A percentile compares a stretch with the other conserved stretches of the same genome.
These are phyloP conservation scores for Coemansia reversa DNA, from an alignment of 192 early-diverging fungal species.

Conservation along the genomic window DNA sequence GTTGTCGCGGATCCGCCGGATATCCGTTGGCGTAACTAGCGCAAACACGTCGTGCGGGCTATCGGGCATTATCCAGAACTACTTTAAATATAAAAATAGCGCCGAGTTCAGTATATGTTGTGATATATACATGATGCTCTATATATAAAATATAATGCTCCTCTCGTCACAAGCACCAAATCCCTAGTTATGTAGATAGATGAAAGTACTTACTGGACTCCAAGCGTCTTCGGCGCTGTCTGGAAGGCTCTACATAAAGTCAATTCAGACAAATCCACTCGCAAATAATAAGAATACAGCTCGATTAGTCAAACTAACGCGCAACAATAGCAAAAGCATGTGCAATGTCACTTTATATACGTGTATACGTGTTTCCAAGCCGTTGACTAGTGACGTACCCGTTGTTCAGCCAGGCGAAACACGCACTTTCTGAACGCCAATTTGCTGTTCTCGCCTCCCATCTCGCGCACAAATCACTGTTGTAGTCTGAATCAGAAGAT, in stretches of 20 bases:
- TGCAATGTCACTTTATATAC: conserved; percentile 22
- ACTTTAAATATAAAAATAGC: conserved; percentile 15
- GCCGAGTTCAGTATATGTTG: no score
- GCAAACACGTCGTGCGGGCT: conserved; percentile 77
- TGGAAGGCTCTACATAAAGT: conserved; percentile 35
- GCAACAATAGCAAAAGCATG: no score
- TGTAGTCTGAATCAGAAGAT: not conserved
- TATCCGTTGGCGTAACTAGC: conserved; percentile 79
- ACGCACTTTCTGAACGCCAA: conserved; percentile 85
- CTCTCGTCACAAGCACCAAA: no score
- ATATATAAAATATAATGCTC: no score
- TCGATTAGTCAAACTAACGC: no score
- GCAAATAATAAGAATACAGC: no score
- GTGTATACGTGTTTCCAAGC: conserved; percentile 11
- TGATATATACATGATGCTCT: no score
- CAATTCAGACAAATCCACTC: not conserved
- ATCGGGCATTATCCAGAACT: conserved; percentile 71
- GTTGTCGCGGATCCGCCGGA: conserved; percentile 71
- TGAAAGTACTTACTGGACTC: conserved; percentile 43
- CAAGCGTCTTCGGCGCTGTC: conserved; percentile 50
- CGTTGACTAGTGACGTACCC: conserved; percentile 51
- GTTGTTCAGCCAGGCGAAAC: conserved; percentile 78
- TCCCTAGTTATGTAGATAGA: not conserved
- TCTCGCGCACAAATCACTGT: conserved; percentile 31
- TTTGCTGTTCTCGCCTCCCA: conserved; percentile 89